A percentile compares a stretch with the other conserved stretches of the same genome.
These are phyloP conservation scores for Barnettozyma sp. DNA, from an alignment of 805 yeast genomes.

Conservation along the genomic window DNA sequence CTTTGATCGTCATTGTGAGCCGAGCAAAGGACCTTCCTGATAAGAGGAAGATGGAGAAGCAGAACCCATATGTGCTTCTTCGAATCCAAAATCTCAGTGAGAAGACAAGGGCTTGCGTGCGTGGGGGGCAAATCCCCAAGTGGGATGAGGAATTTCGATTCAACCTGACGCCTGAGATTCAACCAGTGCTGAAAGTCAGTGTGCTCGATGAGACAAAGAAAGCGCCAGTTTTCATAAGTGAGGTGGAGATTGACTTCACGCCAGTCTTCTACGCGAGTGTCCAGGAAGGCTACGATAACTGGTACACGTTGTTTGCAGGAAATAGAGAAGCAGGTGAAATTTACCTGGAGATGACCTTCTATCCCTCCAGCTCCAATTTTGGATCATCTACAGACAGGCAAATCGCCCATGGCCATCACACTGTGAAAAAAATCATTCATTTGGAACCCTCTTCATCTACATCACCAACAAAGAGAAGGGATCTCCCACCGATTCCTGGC, in stretches of 20 bases:
- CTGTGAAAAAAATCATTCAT: not conserved
- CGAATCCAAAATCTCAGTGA: constrained; percentile 78
- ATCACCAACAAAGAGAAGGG: constrained; percentile 16
- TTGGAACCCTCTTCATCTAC: not conserved
- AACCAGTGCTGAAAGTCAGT: constrained; percentile 59
- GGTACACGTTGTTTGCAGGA: constrained; percentile 68
- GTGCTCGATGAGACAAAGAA: constrained; percentile 80
- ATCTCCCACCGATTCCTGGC: constrained; percentile 26
- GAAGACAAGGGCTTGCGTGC: constrained; percentile 63
- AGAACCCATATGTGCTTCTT: constrained; percentile 82
- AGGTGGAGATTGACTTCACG: constrained; percentile 68
- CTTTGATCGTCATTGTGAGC: constrained; percentile 66
- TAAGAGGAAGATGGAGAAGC: constrained; percentile 81
- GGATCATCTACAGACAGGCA: constrained; percentile 4
- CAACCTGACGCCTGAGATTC: constrained; percentile 54
- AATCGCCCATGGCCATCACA: constrained; percentile 4
- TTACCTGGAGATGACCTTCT: constrained; percentile 86
- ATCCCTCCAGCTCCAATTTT: constrained; percentile 36
- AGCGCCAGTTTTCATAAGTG: constrained; percentile 84
- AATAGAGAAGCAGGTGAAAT: constrained; percentile 81
- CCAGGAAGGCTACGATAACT: constrained; percentile 72
- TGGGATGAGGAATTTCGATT: constrained; percentile 79
- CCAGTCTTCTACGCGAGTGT: constrained; percentile 61
- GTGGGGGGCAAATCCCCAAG: constrained; percentile 93
- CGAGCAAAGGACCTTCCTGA: constrained; percentile 85